Evolutionary conservation across 2,329 filamentous ascomycete species (phyloP).

Genomic region (Lachnellula suecica): DNA sequence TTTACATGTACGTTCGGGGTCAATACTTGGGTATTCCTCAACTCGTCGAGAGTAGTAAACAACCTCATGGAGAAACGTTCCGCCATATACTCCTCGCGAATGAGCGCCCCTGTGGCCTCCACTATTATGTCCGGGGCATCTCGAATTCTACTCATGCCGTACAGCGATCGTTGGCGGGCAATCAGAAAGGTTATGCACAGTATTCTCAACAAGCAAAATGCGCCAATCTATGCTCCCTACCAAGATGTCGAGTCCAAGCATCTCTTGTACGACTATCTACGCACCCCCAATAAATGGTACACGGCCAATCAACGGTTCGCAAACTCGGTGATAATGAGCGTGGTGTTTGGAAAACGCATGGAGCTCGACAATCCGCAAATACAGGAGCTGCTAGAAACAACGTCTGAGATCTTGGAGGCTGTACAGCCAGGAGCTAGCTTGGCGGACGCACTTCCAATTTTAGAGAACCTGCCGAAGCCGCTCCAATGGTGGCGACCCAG

Average conservation of each 20-base stretch:
- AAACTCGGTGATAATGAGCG: conserved; percentile 32
- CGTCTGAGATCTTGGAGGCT: conserved; percentile 25
- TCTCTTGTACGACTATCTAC: conserved; percentile 27
- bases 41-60: conserved; percentile 38
- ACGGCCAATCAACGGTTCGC: conserved; percentile 27
- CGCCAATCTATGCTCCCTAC: conserved; percentile 20
- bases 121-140: conserved; percentile 26
- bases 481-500: conserved; percentile 31
- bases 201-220: conserved; percentile 25
- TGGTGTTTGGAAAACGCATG: conserved; percentile 28
- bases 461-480: conserved; percentile 30
- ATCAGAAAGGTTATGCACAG: conserved; percentile 31
- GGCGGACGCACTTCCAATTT: conserved; percentile 33
- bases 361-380: conserved; percentile 21
- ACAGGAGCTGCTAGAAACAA: conserved; percentile 21
- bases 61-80: conserved; percentile 29
- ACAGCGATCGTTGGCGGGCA: conserved; percentile 28
- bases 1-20: conserved; percentile 24
- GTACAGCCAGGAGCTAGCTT: conserved; percentile 33
- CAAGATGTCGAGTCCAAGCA: conserved; percentile 31
- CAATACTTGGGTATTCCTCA: conserved; percentile 44
- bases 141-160: conserved; percentile 32
- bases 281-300: conserved; percentile 26
- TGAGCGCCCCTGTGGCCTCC: conserved; percentile 22
- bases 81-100: conserved; percentile 22